Conservation (phyloP, 1,139 yeast species). For the Lodderomyces jiufengensis region DNA sequence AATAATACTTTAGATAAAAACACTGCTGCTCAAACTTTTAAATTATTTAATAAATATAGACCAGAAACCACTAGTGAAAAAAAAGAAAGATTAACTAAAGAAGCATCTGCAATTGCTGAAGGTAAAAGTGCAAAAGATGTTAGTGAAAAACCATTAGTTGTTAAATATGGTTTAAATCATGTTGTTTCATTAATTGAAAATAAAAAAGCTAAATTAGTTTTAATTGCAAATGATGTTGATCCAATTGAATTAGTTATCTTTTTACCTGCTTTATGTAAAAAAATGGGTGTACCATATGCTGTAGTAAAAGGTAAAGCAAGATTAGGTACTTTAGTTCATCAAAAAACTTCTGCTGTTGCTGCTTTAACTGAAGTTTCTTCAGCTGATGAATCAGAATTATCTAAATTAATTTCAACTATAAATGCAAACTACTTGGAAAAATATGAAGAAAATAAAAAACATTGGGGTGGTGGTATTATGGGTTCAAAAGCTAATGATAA, state of each 20-base stretch:
- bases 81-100: constrained; percentile 98
- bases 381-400: constrained; percentile 92
- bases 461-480: constrained; percentile 99
- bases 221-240: constrained; percentile 98
- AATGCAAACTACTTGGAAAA: constrained; percentile 88
- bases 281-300: constrained; percentile 99
- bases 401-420: constrained; percentile 87
- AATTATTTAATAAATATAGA: constrained; percentile 96
- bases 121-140: constrained; percentile 96
- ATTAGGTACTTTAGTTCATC: constrained; percentile 95
- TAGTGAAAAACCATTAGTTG: constrained; percentile 92
- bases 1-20: constrained; percentile 94
- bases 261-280: constrained; percentile 97
- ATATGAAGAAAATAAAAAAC: constrained; percentile 93
- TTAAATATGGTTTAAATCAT: constrained; percentile 98
- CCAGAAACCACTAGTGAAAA: constrained; percentile 96
- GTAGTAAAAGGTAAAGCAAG: constrained; percentile 98
- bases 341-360: constrained; percentile 95
- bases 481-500: constrained; percentile 89
- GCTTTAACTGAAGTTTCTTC: constrained; percentile 92
- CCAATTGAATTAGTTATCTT: constrained; percentile 96
- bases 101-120: constrained; percentile 97
- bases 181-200: constrained; percentile 94
- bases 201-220: constrained; percentile 96
- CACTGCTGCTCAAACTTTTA: constrained; percentile 95